Base-by-base conservation (phyloP, 1,284 basidiomycete genomes). In the Cutaneotrichosporon cutaneum region DNA sequence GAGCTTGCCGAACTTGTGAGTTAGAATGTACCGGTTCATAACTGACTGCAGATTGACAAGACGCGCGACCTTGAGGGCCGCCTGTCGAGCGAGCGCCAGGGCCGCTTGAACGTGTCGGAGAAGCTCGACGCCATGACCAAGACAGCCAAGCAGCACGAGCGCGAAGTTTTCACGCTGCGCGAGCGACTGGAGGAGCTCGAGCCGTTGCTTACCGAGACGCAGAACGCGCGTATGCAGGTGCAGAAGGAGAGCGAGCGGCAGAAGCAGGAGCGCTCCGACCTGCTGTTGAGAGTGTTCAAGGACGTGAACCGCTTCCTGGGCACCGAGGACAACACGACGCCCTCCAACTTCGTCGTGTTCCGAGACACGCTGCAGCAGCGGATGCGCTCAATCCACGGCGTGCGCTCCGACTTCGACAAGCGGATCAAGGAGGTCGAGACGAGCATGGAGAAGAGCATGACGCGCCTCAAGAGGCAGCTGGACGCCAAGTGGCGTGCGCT, bases 281-380 rank as follows among this genome's bases (percentile, higher is more conserved):
- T 98, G 27, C 81, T 98, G 53, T 82, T 96, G 64, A 92, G 90
- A 16, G 91, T 97, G 33, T 96, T 94, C 79, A 92, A 95, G 77
- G 94, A 94, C 73, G 87, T 97, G 83, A 94, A 96, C 73, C 92
- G 90, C 82, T 92, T 97, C 68, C 82, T 96, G 9, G 93, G 91
- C 2, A 87, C 90, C 14, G 91, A 80, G 72, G 76, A 82, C 61
- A 75, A 71, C 56, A 74, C 68, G 1, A 73, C 73, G 42, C 75
- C 77, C 2, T 86, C 87, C 35, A 95, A 96, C 81, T 98, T 98
- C 74, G 82, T 84, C 65, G 88, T 94, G 61, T 98, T 99, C 84
- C 63, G 71, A 4, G 93, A 97, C 77, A 92, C 92, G 67, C 85
- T 99, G n/a, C 87, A 96, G 71, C 86, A 87, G 0, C 86, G 94